Percentiles rank a stretch among this genome's conserved stretches.
These are phyloP conservation scores for Botrytis medusae DNA, from an alignment of 2,329 filamentous ascomycete species.

Conservation along the genomic window DNA sequence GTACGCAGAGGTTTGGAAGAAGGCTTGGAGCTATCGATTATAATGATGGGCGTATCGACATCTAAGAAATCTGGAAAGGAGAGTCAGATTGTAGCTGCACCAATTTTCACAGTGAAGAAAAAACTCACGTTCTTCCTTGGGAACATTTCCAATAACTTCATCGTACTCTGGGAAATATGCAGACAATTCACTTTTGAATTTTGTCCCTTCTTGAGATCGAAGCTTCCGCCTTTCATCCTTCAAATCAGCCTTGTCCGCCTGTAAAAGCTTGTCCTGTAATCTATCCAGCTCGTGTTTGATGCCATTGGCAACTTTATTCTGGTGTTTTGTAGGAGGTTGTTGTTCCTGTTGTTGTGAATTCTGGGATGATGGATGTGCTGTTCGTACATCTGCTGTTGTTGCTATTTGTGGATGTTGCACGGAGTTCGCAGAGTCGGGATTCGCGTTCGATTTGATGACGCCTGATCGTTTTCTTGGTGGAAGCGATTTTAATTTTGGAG, in stretches of 20 bases:
- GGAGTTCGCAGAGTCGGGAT: slow-evolving; percentile 28
- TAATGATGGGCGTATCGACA: slow-evolving; percentile 68
- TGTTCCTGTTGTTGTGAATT: slow-evolving; percentile 23
- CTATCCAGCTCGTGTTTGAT: slow-evolving; percentile 60
- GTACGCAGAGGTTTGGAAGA: slow-evolving; percentile 32
- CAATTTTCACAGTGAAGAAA: slow-evolving; percentile 27
- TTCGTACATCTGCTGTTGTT: slow-evolving; percentile 23
- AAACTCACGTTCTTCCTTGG: slow-evolving; percentile 71
- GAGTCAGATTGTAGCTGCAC: slow-evolving; percentile 13
- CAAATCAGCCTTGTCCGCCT: slow-evolving; percentile 44
- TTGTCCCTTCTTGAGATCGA: slow-evolving; percentile 79
- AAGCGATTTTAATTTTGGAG: slow-evolving; percentile 34
- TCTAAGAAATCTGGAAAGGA: slow-evolving; percentile 64
- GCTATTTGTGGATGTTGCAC: slow-evolving; percentile 24
- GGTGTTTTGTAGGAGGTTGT: slow-evolving; percentile 48
- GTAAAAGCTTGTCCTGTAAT: slow-evolving; percentile 52
- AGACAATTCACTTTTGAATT: slow-evolving; percentile 88
- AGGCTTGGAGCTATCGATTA: slow-evolving; percentile 56
- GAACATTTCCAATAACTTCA: slow-evolving; percentile 81
- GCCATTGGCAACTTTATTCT: slow-evolving; percentile 60
- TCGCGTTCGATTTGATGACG: slow-evolving; percentile 32
- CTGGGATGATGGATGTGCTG: slow-evolving; percentile 24
- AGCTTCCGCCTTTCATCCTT: slow-evolving; percentile 71
- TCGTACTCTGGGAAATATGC: slow-evolving; percentile 93
- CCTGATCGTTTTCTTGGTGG: slow-evolving; percentile 28